Conservation (phyloP, 768 basidiomycete species). For the Boletus pseudopeckii region DNA sequence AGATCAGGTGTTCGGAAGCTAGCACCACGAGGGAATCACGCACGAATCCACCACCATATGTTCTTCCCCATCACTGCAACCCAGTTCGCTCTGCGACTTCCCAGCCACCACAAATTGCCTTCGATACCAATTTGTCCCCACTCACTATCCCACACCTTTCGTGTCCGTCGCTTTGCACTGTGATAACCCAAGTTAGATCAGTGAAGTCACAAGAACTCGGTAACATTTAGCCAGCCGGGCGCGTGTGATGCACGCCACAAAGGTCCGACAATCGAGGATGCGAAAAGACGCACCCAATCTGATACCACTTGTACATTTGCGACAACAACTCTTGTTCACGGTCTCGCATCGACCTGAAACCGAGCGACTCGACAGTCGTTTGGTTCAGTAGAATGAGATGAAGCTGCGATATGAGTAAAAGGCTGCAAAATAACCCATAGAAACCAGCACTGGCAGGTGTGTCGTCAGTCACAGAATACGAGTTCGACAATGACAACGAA, state of each 20-base stretch:
- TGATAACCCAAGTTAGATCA: neutral
- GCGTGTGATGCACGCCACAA: neutral
- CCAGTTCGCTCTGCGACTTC: conserved; percentile 63
- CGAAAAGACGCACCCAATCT: conserved; percentile 44
- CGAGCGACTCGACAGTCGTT: conserved; percentile 80
- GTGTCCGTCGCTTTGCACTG: conserved; percentile 49
- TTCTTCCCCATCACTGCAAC: conserved; percentile 75
- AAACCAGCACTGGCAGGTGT: conserved; percentile 51
- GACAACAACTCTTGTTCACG: conserved; percentile 54
- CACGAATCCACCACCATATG: conserved; percentile 74
- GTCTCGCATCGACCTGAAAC: conserved; percentile 55
- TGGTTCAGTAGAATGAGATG: conserved; percentile 58
- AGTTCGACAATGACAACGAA: conserved; percentile 38
- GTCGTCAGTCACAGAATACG: conserved; percentile 8
- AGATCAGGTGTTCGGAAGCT: neutral
- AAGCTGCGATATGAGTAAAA: conserved; percentile 58
- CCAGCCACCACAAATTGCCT: conserved; percentile 87
- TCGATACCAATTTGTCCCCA: conserved; percentile 77
- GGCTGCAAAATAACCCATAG: conserved; percentile 66
- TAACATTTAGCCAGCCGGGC: neutral
- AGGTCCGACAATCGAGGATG: neutral
- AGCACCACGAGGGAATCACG: conserved; percentile 32
- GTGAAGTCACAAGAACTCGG: neutral
- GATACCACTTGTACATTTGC: conserved; percentile 52
- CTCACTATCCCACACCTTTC: conserved; percentile 64